phyloP scores from a whole-genome alignment of 371 early-diverging fungal genomes.

The Mortierella sp. region DNA sequence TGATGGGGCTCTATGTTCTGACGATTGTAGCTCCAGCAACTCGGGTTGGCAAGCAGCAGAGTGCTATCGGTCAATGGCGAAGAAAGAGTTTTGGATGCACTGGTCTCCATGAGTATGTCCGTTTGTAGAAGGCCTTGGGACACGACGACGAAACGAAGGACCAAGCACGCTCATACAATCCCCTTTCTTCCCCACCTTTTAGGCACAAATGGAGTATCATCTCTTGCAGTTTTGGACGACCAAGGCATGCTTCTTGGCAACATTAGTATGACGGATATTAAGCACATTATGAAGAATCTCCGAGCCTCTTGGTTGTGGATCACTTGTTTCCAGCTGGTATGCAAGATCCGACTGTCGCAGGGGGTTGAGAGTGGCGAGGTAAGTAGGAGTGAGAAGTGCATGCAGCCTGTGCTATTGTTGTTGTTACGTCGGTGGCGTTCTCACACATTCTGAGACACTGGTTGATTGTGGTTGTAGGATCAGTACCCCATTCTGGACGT shows the following conservation, averaged over 20 bases:
- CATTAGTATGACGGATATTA: slow-evolving; percentile 78
- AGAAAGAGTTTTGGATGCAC: slow-evolving; percentile 60
- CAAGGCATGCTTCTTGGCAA: slow-evolving; percentile 73
- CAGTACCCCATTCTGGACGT: slow-evolving; percentile 84
- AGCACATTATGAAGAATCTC: slow-evolving; percentile 53
- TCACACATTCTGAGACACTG: neutral
- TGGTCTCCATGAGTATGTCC: slow-evolving; percentile 65
- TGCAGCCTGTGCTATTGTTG: neutral
- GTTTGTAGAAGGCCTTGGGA: neutral
- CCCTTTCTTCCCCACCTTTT: neutral
- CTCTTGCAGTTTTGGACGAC: slow-evolving; percentile 68
- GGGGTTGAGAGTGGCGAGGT: slow-evolving; percentile 50
- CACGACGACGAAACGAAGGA: neutral
- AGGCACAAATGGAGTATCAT: slow-evolving; percentile 69
- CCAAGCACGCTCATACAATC: neutral
- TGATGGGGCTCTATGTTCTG: neutral
- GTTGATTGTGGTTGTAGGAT: slow-evolving; percentile 55
- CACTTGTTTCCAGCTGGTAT: slow-evolving; percentile 51
- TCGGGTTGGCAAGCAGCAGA: slow-evolving; percentile 48
- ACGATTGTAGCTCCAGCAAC: slow-evolving; percentile 19
- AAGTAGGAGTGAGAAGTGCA: neutral
- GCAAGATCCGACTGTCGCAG: slow-evolving; percentile 42
- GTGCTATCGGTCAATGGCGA: slow-evolving; percentile 64
- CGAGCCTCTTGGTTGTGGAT: slow-evolving; percentile 51
- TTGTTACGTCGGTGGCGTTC: no score